Evolutionary conservation across 2,329 filamentous ascomycete species (phyloP).

Genomic region (Ploettnerulaceae sp.): DNA sequence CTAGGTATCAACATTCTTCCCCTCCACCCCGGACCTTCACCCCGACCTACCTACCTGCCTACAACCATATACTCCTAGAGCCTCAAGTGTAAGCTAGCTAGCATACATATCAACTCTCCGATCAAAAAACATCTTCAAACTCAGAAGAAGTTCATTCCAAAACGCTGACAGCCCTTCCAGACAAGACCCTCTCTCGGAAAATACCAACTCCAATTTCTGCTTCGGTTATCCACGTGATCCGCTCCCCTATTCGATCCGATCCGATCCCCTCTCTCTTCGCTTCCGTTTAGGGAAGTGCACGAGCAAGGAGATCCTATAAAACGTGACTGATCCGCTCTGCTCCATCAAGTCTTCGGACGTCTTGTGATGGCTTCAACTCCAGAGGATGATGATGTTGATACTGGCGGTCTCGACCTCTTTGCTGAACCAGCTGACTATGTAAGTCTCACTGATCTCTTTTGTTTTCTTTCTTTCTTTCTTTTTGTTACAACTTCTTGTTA

Average conservation of each 20-base stretch:
- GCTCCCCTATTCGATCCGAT: conserved; percentile 10
- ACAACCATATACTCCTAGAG: too few relatives aligned
- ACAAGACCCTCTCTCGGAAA: conserved; percentile 1
- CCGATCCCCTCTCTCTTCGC: neutral
- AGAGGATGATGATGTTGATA: conserved; percentile 15
- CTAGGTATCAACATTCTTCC: too few relatives aligned
- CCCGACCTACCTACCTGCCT: too few relatives aligned
- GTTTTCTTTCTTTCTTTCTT: neutral
- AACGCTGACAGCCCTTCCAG: neutral
- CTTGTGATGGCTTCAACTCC: conserved; percentile 1
- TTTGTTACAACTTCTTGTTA: too few relatives aligned
- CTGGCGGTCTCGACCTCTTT: conserved; percentile 53
- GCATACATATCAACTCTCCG: too few relatives aligned
- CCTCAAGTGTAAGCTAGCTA: too few relatives aligned
- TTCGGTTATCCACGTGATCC: conserved; percentile 18
- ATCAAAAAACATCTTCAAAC: too few relatives aligned
- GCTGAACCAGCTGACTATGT: conserved; percentile 70
- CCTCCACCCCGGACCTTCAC: too few relatives aligned
- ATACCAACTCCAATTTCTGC: neutral
- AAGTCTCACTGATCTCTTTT: neutral
- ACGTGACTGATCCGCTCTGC: neutral
- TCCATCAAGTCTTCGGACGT: too few relatives aligned
- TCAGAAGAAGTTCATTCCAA: neutral
- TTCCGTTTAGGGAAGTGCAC: neutral
- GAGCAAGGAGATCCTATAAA: too few relatives aligned